These are phyloP conservation scores for Phytophthora pistaciae DNA, from an alignment of 352 stramenopile genomes.

Conservation along the genomic window DNA sequence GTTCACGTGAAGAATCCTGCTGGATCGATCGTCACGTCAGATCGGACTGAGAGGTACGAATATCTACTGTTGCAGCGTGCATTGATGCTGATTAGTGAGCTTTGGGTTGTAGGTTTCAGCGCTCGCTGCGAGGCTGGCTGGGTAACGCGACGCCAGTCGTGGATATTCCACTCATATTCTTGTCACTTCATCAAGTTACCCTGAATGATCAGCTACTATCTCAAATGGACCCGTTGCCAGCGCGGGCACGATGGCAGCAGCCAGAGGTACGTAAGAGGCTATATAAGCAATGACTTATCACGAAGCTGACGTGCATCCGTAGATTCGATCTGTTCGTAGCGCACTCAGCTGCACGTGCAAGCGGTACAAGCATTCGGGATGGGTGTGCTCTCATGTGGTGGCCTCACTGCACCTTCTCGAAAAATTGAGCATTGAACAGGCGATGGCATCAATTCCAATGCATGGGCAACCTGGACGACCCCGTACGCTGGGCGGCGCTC, in stretches of 20 bases:
- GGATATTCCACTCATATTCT: not conserved
- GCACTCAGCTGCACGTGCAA: constrained; percentile 16
- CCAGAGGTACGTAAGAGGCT: not conserved
- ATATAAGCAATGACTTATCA: no score
- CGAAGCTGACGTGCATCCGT: not conserved
- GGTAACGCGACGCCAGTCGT: not conserved
- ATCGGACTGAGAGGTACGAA: not conserved
- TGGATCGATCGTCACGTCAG: not conserved
- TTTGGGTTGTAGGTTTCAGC: not conserved
- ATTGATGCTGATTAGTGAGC: no score
- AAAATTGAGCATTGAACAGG: constrained; percentile 9
- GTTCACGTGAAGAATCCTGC: not conserved
- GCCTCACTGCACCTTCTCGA: constrained; percentile 8
- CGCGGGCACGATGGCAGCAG: not conserved
- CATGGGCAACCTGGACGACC: constrained; percentile 4
- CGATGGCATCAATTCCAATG: not conserved
- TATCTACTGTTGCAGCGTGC: no score
- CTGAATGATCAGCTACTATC: not conserved
- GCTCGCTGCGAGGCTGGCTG: not conserved
- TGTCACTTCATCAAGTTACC: not conserved
- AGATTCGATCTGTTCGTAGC: not conserved
- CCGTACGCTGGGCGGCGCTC: not conserved
- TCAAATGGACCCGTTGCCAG: not conserved
- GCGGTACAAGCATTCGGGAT: constrained; percentile 4
- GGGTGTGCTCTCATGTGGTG: constrained; percentile 10